phyloP scores from a whole-genome alignment of 768 basidiomycete genomes.

The Boletus coccyginus region DNA sequence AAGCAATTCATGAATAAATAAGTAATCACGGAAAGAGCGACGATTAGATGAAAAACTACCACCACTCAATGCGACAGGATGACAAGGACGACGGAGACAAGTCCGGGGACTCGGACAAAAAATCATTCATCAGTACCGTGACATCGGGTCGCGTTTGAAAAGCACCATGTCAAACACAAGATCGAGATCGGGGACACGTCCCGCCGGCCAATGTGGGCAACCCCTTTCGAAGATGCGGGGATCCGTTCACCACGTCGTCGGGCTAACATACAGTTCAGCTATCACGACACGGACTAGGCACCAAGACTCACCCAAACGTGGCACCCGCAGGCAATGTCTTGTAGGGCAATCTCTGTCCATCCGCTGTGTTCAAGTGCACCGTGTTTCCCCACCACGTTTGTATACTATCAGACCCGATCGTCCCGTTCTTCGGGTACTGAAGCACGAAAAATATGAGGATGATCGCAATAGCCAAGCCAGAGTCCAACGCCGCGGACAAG shows the following conservation, averaged over 20 bases:
- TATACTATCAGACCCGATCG: conserved; percentile 52
- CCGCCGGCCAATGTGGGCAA: no score
- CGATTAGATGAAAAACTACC: no score
- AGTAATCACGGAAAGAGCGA: no score
- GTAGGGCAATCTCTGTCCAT: conserved; percentile 10
- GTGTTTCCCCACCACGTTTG: conserved; percentile 75
- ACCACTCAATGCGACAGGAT: no score
- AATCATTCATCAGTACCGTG: no score
- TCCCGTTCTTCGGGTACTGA: conserved; percentile 63
- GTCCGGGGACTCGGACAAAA: no score
- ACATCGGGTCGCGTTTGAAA: no score
- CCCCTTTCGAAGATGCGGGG: no score
- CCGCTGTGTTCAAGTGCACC: conserved; percentile 27
- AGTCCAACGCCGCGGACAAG: conserved; percentile 69
- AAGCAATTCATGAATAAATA: no score
- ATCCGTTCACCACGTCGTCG: conserved; percentile 6
- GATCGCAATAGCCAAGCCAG: conserved; percentile 59
- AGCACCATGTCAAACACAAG: no score
- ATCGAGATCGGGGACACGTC: no score
- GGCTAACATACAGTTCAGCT: conserved; percentile 2
- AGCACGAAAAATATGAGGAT: conserved; percentile 59
- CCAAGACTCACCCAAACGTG: conserved; percentile 28
- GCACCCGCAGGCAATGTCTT: conserved; percentile 10
- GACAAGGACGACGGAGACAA: no score
- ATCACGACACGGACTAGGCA: neutral